Base-by-base conservation (phyloP, 768 basidiomycete species). In the Lentinula boryana region DNA sequence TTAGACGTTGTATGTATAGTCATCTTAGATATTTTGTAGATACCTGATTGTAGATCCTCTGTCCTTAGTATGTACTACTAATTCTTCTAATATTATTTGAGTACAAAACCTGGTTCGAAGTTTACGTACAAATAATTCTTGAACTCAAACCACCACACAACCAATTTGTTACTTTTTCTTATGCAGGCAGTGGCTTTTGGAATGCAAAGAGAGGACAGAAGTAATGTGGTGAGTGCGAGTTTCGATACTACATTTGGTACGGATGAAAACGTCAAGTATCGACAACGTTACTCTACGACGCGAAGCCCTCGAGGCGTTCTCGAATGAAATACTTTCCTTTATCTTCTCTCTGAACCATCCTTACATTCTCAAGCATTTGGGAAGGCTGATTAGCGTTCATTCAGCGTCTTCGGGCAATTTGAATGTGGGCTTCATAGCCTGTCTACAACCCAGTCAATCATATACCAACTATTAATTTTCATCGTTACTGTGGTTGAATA, bases 201-300 rank as follows among this genome's bases (percentile, higher is more conserved):
- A 23, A 49, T 15, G 23, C 27, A 46, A 13, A 31, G 33, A 4
- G 35, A 36, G 6, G 33, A 7, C 35, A 32, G 9, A 31, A 6
- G 21, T 23, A 21, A 18, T 53, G 18, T 13, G 40, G 38, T 41
- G 16, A 56, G 38, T 38, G 8, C 40, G 12, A n/a, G 4, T 56
- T 43, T 43, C 23, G 12, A 38, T 40, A 6, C 6, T 23, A 15
- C 2, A 3, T 23, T 9, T 18, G 8, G 18, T 56, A 23, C 21
- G 35, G 55, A 56, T 56, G 55, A 56, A 56, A 56, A 51, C 50
- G 5, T 44, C 55, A 44, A 56, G 55, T 56, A 56, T 56, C 55
- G 40, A 21, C 33, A 36, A 40, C 18, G 12, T 56, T 27, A 21
- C 12, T 23, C 15, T 56, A 13, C 31, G 38, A 56, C 32, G 55